phyloP scores from a whole-genome alignment of 768 basidiomycete genomes.

The Boletus subparvulus region DNA sequence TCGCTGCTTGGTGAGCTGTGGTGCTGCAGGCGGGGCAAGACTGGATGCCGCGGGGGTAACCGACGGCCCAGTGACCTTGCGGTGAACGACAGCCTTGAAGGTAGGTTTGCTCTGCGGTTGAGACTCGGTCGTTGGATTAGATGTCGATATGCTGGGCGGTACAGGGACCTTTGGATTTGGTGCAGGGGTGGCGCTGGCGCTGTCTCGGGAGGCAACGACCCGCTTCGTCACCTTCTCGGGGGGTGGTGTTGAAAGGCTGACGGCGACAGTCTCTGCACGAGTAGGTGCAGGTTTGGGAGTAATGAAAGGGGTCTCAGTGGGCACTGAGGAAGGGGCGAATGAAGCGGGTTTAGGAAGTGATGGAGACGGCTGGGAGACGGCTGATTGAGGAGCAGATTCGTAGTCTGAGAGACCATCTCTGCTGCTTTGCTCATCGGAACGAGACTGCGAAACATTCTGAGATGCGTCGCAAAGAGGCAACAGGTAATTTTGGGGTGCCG shows the following conservation, averaged over 20 bases:
- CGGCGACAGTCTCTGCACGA: neutral
- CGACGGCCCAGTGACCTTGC: conserved; percentile 45
- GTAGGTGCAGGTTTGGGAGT: neutral
- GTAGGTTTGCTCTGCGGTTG: conserved; percentile 22
- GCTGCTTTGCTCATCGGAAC: neutral
- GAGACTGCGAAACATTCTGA: conserved; percentile 5
- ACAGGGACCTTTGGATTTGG: conserved; percentile 5
- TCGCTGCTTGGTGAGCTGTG: conserved; percentile 30
- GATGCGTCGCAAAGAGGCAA: neutral
- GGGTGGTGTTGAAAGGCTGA: neutral
- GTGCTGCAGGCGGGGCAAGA: conserved; percentile 25
- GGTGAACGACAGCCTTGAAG: conserved; percentile 60
- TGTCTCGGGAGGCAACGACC: neutral
- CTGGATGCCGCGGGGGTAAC: conserved; percentile 13
- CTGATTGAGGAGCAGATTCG: conserved; percentile 16
- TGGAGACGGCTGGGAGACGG: conserved; percentile 8
- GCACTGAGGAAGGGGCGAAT: neutral
- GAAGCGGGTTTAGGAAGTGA: neutral
- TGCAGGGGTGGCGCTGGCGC: neutral
- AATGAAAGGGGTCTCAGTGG: neutral
- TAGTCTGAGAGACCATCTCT: conserved; percentile 13
- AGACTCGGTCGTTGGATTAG: conserved; percentile 1
- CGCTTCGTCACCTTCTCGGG: conserved; percentile 1
- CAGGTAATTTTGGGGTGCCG: neutral
- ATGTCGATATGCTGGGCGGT: conserved; percentile 7